Base-by-base conservation (phyloP, 495 filamentous ascomycete species). In the Talaromyces thailandensis region DNA sequence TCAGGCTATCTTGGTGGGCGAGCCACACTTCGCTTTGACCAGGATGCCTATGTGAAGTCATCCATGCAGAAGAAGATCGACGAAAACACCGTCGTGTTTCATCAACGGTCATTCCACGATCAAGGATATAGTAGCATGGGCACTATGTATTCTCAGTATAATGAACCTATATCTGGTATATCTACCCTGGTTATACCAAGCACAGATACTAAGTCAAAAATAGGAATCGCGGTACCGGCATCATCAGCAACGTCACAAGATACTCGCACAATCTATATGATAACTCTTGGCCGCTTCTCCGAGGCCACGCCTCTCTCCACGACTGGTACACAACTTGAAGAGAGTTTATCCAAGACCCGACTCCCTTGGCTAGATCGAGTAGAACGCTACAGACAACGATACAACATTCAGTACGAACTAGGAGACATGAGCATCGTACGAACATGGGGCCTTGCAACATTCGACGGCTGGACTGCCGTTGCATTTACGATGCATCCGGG, bases 371-470 rank as follows among this genome's bases (percentile, higher is more conserved):
- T 64, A 40, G 66, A 66, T 14, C 56, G 70, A 12, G 9, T 78
- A 14, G 71, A 74, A 9, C 67, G 71, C 6, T 61, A 70, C n/a
- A 66, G 71, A 7, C 76, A 79, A 16, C 68, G 68, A 59, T 83
- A 76, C 64, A 79, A 80, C 57, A 65, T 75, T n/a, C 69, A 76
- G 14, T 70, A 72, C 21, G 78, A 81, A 32, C 69, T 83, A 21
- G 75, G 75, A 9, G 78, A 75, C 14, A 63, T 80, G 52, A 70
- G 71, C 6, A 56, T 74, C 12, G 69, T 73, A 16, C 75, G 78
- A 61, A 68, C 76, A n/a, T 83, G 82, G 81, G 83, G 83, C 14
- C 62, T 84, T 0, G 71, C 78, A n/a, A 73, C 76, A 12, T 66
- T 73, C 21, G 67, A 70, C 14, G 73, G 75, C 37, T 65, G 76